phyloP scores from a whole-genome alignment of 306 rosid genomes.

The Trifolium subterraneum region DNA sequence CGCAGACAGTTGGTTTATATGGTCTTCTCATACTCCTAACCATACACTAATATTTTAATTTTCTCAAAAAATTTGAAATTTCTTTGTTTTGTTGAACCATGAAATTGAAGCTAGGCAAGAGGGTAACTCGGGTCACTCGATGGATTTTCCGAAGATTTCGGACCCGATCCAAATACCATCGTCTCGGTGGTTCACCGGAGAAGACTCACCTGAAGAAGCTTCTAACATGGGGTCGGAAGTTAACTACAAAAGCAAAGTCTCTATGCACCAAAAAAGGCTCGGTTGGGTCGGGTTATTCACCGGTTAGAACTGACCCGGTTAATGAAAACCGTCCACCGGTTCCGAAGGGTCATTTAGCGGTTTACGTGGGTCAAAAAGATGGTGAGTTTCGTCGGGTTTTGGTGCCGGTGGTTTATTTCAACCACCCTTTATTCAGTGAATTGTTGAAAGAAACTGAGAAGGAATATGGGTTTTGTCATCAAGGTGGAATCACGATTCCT shows the following conservation, averaged over 20 bases:
- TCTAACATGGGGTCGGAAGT: slow-evolving; percentile 64
- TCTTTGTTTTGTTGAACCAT: not conserved
- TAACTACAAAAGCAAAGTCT: slow-evolving; percentile 56
- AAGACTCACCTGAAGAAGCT: slow-evolving; percentile 49
- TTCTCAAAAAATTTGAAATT: not conserved
- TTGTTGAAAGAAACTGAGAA: slow-evolving; percentile 75
- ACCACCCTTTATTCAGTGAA: slow-evolving; percentile 82
- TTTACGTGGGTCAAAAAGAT: slow-evolving; percentile 82
- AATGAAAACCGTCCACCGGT: slow-evolving; percentile 40
- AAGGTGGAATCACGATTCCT: slow-evolving; percentile 89
- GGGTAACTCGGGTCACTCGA: slow-evolving; percentile 49
- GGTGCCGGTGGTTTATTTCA: slow-evolving; percentile 88
- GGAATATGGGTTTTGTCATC: slow-evolving; percentile 77
- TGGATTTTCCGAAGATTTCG: slow-evolving; percentile 52
- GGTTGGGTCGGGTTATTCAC: slow-evolving; percentile 38
- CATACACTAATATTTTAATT: not conserved
- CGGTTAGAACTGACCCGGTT: slow-evolving; percentile 49
- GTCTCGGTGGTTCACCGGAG: slow-evolving; percentile 34
- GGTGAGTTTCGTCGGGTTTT: slow-evolving; percentile 75
- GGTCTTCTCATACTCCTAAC: slow-evolving; percentile 49
- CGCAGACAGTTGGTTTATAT: too few relatives aligned
- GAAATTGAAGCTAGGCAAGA: slow-evolving; percentile 72
- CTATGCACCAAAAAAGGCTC: slow-evolving; percentile 44
- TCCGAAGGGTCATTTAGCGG: slow-evolving; percentile 90
- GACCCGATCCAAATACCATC: slow-evolving; percentile 40